Percentiles rank a stretch among this genome's conserved stretches.
Evolutionary conservation across 2,329 filamentous ascomycete species (phyloP).

Genomic region (Grosmannia serpens): DNA sequence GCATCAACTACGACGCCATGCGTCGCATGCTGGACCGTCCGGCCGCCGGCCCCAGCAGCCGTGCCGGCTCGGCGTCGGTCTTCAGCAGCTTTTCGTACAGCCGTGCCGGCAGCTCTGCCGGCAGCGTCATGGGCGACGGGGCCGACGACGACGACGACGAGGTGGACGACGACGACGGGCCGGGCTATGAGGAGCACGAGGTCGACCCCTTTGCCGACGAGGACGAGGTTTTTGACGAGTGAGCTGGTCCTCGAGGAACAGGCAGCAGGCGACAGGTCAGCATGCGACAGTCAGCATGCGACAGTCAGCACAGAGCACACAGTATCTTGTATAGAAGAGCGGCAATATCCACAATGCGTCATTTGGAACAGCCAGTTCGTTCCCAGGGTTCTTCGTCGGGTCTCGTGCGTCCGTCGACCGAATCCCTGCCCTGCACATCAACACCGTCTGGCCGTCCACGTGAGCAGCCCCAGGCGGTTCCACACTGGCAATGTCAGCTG

Average conservation of each 20-base stretch:
- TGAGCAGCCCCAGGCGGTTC: not conserved
- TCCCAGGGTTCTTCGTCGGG: not conserved
- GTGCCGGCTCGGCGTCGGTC: slow-evolving; percentile 34
- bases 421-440: not conserved
- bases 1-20: slow-evolving; percentile 62
- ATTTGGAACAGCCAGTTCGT: not conserved
- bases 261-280: not conserved
- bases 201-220: not conserved
- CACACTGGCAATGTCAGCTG: not conserved
- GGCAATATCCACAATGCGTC: not conserved
- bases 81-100: slow-evolving; percentile 30
- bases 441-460: not conserved
- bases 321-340: not conserved
- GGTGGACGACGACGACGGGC: not conserved
- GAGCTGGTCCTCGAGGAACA: not conserved
- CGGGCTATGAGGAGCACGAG: slow-evolving; percentile 7
- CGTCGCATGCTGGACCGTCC: slow-evolving; percentile 42
- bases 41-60: slow-evolving; percentile 19
- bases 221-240: not conserved
- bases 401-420: not conserved
- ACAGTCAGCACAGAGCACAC: too few relatives aligned
- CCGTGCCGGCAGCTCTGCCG: slow-evolving; percentile 20
- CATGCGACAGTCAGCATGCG: not conserved
- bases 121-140: slow-evolving; percentile 10
- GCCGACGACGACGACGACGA: slow-evolving; percentile 6